A percentile compares a stretch with the other conserved stretches of the same genome.
phyloP scores from a whole-genome alignment of 345 rosid genomes.

The Aegle marmelos region DNA sequence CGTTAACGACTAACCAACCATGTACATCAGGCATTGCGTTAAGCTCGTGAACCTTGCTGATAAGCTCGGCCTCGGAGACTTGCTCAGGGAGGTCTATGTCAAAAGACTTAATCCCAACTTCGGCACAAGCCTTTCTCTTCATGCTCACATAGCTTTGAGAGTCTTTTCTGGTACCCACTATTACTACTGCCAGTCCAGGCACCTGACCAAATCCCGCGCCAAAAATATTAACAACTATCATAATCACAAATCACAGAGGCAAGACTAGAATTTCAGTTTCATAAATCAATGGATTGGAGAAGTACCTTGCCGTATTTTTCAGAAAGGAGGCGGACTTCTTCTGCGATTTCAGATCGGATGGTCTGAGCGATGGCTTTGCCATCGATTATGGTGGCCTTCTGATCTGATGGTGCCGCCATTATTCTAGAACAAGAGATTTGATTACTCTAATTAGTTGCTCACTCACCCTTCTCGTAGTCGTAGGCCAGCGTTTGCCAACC shows the following conservation, averaged over 20 bases:
- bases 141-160: conserved; percentile 83
- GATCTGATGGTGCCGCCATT: conserved; percentile 58
- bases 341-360: conserved; percentile 77
- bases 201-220: conserved; percentile 41
- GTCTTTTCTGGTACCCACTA: conserved; percentile 80
- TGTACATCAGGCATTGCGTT: conserved; percentile 76
- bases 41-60: conserved; percentile 77
- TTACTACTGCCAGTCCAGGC: conserved; percentile 87
- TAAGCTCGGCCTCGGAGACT: conserved; percentile 62
- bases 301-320: conserved; percentile 70
- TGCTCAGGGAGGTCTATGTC: conserved; percentile 79
- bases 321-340: conserved; percentile 57
- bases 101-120: conserved; percentile 84
- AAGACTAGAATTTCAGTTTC: not conserved
- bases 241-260: not conserved
- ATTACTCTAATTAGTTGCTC: no score
- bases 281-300: not conserved
- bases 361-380: conserved; percentile 78
- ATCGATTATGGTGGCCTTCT: conserved; percentile 59
- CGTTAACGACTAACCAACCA: conserved; percentile 41
- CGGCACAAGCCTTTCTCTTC: conserved; percentile 92
- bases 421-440: not conserved
- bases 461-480: no score
- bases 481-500: no score
- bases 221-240: not conserved